Conservation (phyloP, 2,329 filamentous ascomycete species). For the Pseudonectria buxi region DNA sequence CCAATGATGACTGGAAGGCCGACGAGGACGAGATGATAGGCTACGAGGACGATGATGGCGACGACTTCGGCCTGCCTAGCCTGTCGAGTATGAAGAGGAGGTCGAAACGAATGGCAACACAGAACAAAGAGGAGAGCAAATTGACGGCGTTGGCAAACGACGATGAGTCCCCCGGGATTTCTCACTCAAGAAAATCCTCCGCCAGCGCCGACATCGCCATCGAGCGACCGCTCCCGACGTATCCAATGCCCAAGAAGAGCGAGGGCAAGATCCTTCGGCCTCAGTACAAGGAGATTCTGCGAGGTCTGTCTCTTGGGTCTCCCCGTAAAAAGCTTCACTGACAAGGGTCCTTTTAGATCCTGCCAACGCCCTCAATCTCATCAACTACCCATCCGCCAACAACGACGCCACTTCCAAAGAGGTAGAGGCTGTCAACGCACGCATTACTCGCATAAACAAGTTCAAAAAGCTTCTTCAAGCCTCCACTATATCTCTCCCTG, state of each 20-base stretch:
- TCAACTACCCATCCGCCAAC: slow-evolving; percentile 74
- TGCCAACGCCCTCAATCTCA: slow-evolving; percentile 89
- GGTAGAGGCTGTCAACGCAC: slow-evolving; percentile 74
- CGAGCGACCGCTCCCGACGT: slow-evolving; percentile 73
- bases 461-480: slow-evolving; percentile 95
- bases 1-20: slow-evolving; percentile 74
- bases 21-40: slow-evolving; percentile 71
- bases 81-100: slow-evolving; percentile 85
- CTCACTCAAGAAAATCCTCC: slow-evolving; percentile 54
- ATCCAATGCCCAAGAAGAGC: slow-evolving; percentile 80
- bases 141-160: slow-evolving; percentile 28
- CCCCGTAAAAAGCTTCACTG: slow-evolving; percentile 3
- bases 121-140: slow-evolving; percentile 24
- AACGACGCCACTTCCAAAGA: slow-evolving; percentile 74
- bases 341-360: slow-evolving; percentile 48
- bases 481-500: slow-evolving; percentile 77
- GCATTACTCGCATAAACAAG: slow-evolving; percentile 93
- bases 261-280: slow-evolving; percentile 94
- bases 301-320: slow-evolving; percentile 38
- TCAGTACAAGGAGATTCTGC: slow-evolving; percentile 94
- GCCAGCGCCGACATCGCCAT: slow-evolving; percentile 93
- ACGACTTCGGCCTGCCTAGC: slow-evolving; percentile 92
- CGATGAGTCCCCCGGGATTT: slow-evolving; percentile 31
- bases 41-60: slow-evolving; percentile 81
- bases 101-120: slow-evolving; percentile 45